Evolutionary conservation across 495 filamentous ascomycete genomes (phyloP), one percentile per base, ranked within the genome.

Genomic region (Neurospora sp.): DNA sequence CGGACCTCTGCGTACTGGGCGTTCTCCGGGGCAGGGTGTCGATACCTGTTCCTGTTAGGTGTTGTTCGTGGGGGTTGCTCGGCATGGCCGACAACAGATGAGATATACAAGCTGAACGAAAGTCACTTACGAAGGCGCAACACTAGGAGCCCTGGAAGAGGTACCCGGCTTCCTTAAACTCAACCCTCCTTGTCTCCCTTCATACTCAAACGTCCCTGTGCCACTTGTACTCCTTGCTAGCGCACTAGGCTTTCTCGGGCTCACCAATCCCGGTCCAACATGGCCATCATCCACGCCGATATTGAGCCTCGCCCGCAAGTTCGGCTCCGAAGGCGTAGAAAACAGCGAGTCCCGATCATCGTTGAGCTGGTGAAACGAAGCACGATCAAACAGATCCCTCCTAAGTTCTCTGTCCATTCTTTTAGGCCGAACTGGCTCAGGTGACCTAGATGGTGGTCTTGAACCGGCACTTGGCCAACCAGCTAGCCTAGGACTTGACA

Each of bases 1-100:
- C 77, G 75, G 11, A 80, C 79, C 40, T 78, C 69, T 22, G 48
- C 73, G 73, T 80, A 80, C 38, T 76, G 74, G 7, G 69, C 61
- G n/a, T 27, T 65, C 37, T 72, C 61, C 22, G 14, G 18, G 71
- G 44, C 20, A 71, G 68, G 41, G 2, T 65, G 27, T 9, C 27
- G 14, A 16, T 65, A 65, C 27, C 53, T 65, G 53, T 16, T 65
- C 27, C 7, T 44, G 71, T 71, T 69, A 74, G 69, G 61, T 76
- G 44, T 16, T 71, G 70, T 42, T 16, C 18, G 74, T 74, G 70
- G 69, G 69, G 71, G 16, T 18, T 39, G 14, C 10, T 8, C 31
- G 71, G 6, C 69, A 70, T 20, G 31, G n/a, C 12, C 6, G 12
- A 18, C 68, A 16, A 16, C 71, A 5, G 2, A 35, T 35, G 16